phyloP scores from a whole-genome alignment of 805 yeast genomes.

The Metschnikowia kofuensis region DNA sequence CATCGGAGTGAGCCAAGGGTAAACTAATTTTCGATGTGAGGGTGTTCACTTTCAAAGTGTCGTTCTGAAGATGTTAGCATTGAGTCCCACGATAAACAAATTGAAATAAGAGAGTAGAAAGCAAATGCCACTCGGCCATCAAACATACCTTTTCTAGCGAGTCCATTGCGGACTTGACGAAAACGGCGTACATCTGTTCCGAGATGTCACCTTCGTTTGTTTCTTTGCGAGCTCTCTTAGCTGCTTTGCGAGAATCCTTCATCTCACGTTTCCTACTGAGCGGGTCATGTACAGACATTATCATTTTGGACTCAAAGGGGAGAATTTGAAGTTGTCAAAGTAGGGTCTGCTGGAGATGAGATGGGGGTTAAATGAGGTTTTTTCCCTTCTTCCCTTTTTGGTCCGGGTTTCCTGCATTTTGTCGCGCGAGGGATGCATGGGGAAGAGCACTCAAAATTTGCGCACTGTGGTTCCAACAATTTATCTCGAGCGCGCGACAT shows the following conservation, averaged over 20 bases:
- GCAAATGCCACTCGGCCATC: not conserved
- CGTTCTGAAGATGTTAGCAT: conserved; percentile 35
- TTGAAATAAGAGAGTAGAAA: not conserved
- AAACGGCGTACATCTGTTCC: conserved; percentile 40
- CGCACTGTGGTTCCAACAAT: not conserved
- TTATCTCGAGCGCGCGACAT: no score
- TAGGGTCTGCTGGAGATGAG: conserved; percentile 5
- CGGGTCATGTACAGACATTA: conserved; percentile 39
- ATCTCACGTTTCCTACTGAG: conserved; percentile 29
- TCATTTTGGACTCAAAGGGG: conserved; percentile 20
- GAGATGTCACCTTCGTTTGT: conserved; percentile 24
- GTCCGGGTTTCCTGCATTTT: not conserved
- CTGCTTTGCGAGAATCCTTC: conserved; percentile 17
- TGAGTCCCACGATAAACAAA: not conserved
- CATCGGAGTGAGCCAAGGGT: conserved; percentile 51
- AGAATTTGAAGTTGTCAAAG: no score
- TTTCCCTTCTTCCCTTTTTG: not conserved
- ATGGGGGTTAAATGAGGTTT: not conserved
- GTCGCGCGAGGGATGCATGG: not conserved
- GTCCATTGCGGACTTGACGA: conserved; percentile 66
- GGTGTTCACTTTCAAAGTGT: conserved; percentile 53
- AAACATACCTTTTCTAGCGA: conserved; percentile 55
- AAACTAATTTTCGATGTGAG: conserved; percentile 58
- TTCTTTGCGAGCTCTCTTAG: conserved; percentile 20
- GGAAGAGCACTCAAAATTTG: not conserved